Conservation (phyloP, 2,329 filamentous ascomycete species). For the Colletotrichum sp. region DNA sequence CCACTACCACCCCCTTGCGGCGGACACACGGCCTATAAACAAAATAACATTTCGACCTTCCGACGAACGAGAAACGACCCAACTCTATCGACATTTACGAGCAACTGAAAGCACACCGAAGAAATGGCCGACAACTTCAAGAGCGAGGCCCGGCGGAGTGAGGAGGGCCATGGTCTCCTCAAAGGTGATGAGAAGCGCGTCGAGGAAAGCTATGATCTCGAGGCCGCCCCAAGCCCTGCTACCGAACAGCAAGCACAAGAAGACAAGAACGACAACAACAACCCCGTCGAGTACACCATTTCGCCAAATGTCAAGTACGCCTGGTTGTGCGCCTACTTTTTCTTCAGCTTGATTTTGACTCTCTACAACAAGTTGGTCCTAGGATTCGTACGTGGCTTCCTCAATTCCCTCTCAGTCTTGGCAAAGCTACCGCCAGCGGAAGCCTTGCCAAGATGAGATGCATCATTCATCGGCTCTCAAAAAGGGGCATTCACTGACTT, state of each 20-base stretch:
- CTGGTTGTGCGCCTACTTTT: conserved; percentile 57
- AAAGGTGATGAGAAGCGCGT: conserved; percentile 22
- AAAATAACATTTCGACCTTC: conserved; percentile 11
- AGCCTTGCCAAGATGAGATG: neutral
- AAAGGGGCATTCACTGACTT: conserved; percentile 3
- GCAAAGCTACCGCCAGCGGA: neutral
- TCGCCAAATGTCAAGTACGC: conserved; percentile 50
- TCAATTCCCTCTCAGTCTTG: neutral
- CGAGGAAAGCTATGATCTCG: conserved; percentile 21
- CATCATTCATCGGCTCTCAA: neutral
- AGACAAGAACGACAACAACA: conserved; percentile 3
- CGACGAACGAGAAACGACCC: neutral
- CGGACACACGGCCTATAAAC: conserved; percentile 8
- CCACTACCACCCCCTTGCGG: neutral
- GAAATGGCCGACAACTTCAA: conserved; percentile 23
- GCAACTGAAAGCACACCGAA: neutral
- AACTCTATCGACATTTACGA: neutral
- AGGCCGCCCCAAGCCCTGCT: conserved; percentile 13
- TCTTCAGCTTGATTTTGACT: conserved; percentile 52
- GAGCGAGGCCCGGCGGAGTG: conserved; percentile 18
- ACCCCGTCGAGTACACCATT: conserved; percentile 44
- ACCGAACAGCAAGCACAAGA: conserved; percentile 6
- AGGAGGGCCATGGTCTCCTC: conserved; percentile 22
- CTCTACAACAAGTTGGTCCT: conserved; percentile 65
- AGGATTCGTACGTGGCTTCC: conserved; percentile 43